Evolutionary conservation across 768 basidiomycete genomes (phyloP).

Genomic region (Termitomyces sp.): DNA sequence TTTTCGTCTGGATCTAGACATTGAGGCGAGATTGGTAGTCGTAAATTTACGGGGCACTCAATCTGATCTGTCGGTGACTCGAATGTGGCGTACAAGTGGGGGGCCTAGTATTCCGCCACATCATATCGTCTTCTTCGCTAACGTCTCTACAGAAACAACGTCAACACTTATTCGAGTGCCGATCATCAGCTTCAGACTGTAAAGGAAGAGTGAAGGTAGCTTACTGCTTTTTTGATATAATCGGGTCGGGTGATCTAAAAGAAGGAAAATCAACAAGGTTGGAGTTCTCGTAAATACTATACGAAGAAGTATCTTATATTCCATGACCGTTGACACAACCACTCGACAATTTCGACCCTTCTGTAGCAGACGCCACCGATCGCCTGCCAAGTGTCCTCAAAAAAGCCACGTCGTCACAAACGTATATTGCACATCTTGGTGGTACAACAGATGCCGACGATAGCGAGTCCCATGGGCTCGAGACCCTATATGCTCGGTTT

Average conservation of each 20-base stretch:
- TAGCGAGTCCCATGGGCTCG: neutral
- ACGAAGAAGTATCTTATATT: no score
- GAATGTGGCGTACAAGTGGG: neutral
- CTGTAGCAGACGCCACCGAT: neutral
- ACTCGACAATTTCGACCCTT: no score
- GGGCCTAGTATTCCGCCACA: neutral
- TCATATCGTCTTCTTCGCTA: neutral
- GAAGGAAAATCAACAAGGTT: no score
- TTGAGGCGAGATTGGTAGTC: neutral
- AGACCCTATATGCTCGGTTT: neutral
- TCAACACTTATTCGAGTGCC: neutral
- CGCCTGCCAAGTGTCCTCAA: no score
- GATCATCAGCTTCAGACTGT: neutral
- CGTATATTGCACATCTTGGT: neutral
- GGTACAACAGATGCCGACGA: neutral
- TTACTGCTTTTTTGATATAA: no score
- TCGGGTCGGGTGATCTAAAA: no score
- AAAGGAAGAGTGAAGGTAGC: neutral
- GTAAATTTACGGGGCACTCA: neutral
- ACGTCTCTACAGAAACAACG: no score
- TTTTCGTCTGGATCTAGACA: no score
- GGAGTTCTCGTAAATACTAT: no score
- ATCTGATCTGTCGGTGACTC: neutral
- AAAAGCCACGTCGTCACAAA: neutral
- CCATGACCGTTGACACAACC: no score